Evolutionary conservation across 176 grass and related monocot genomes (phyloP).

Genomic region (Cenchrus purpureus): DNA sequence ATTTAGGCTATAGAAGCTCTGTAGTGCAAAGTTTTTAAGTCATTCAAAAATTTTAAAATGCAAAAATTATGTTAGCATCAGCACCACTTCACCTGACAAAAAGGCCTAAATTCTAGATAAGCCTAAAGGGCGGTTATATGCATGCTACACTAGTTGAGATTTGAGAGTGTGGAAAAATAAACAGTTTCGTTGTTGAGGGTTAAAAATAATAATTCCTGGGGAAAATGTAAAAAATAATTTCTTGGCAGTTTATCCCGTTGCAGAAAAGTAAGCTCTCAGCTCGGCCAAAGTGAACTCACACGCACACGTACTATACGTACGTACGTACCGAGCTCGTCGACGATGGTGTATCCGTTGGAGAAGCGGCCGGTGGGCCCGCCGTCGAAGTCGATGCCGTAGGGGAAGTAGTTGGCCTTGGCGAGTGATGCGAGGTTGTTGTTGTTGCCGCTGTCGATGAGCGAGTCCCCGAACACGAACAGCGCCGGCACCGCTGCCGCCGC

Average conservation of each 20-base stretch:
- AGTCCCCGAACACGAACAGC: constrained; percentile 78
- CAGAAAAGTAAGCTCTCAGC: no score
- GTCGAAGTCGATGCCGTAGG: constrained; percentile 73
- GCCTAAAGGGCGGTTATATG: background rate
- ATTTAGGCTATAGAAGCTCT: background rate
- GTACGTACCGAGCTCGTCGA: constrained; percentile 62
- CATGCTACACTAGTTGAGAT: background rate
- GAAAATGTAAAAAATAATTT: no score
- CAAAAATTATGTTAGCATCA: background rate
- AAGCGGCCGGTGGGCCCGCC: constrained; percentile 59
- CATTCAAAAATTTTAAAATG: background rate
- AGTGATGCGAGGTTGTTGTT: constrained; percentile 69
- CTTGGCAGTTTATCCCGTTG: no score
- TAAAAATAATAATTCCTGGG: no score
- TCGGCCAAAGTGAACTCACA: no score
- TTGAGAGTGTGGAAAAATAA: background rate
- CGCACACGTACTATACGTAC: no score
- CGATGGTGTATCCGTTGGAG: constrained; percentile 75
- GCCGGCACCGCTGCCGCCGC: constrained; percentile 42
- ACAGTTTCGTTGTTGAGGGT: no score
- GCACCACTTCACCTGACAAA: background rate
- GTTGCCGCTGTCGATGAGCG: constrained; percentile 66
- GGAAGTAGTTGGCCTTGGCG: constrained; percentile 67
- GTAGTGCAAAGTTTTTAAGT: background rate
- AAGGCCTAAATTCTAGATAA: background rate